A percentile compares a stretch with the other conserved stretches of the same genome.
Conservation (phyloP, 2,329 filamentous ascomycete genomes). For the Endocalyx cinctus region DNA sequence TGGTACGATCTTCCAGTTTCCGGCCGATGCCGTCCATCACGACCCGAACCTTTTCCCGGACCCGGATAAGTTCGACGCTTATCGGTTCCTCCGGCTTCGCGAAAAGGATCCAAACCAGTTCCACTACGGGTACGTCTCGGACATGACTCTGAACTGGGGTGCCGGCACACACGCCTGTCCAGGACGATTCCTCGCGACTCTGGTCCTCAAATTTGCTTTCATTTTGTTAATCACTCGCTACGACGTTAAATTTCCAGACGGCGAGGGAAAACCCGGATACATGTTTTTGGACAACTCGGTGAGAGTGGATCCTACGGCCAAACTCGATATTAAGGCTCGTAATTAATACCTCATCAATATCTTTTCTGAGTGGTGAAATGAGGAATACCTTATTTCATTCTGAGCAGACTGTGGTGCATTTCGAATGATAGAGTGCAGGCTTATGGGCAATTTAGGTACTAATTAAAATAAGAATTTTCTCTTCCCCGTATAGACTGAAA, state of each 20-base stretch:
- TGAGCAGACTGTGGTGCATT: too few species aligned
- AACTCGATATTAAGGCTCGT: too few species aligned
- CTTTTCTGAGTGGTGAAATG: too few species aligned
- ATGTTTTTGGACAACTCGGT: too few species aligned
- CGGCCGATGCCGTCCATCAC: conserved; percentile 3
- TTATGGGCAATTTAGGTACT: too few species aligned
- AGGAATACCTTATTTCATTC: too few species aligned
- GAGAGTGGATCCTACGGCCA: too few species aligned
- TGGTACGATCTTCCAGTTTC: conserved; percentile 3
- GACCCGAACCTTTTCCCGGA: conserved; percentile 1
- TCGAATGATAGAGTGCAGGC: too few species aligned
- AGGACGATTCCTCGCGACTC: background rate
- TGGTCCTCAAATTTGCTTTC: background rate
- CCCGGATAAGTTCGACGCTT: conserved; percentile 2
- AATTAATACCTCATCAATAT: too few species aligned
- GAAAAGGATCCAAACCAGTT: background rate
- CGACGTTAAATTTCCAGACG: background rate
- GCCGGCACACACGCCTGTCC: background rate
- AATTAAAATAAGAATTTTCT: too few species aligned
- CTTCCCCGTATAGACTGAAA: too few species aligned
- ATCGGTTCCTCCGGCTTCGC: conserved; percentile 2
- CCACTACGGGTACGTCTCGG: background rate
- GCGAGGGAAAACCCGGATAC: too few species aligned
- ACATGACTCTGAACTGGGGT: background rate
- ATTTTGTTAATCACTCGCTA: background rate